Base-by-base conservation (phyloP, 345 rosid species). In the Sonneratia caseolaris region DNA sequence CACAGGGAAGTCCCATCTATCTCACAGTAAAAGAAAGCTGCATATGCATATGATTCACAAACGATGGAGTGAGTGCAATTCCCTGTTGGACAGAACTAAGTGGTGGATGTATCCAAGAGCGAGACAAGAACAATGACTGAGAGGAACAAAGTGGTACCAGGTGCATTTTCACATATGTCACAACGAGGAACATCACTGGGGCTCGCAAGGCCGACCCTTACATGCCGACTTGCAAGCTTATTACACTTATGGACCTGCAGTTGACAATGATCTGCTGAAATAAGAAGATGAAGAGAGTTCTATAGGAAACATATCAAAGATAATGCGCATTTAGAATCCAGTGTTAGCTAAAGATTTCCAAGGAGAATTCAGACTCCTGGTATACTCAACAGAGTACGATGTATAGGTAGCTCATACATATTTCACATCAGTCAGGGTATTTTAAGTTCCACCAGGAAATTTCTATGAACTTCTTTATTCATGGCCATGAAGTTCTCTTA, bases 11-110 rank as follows among this genome's bases (percentile, higher is more conserved):
- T 89, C 74, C 96, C 96, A 70, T 89, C 94, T 76, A 87, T 73
- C 81, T 91, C 94, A 57, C 98, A 93, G 84, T 86, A 89, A 77
- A 92, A 90, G 86, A 92, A 92, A 56, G 96, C 96, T 92, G 76
- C 75, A 80, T 19, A 35, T 24, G 61, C 73, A 51, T 68, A 84
- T 15, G 45, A 42, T 42, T 42, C 45, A 42, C 45, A 66, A 42
- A 75, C 24, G 62, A 61, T 18, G 43, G 72, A 36, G 71, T 55
- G n/a, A 57, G 74, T 68, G 27, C 12, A 32, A 53, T n/a, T 22
- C 19, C 53, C 9, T 66, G 27, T 35, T 11, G 5, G 7, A 13
- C 37, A 9, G 38, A 62, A 62, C 7, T 24, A 4, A 42, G 35
- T 38, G 37, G 15, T 40, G 13, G 7, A 55, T 32, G 65, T 15